Evolutionary conservation across 257 asterid genomes (phyloP), one percentile per base, ranked within the genome.

Genomic region (Euphrasia confusa): DNA sequence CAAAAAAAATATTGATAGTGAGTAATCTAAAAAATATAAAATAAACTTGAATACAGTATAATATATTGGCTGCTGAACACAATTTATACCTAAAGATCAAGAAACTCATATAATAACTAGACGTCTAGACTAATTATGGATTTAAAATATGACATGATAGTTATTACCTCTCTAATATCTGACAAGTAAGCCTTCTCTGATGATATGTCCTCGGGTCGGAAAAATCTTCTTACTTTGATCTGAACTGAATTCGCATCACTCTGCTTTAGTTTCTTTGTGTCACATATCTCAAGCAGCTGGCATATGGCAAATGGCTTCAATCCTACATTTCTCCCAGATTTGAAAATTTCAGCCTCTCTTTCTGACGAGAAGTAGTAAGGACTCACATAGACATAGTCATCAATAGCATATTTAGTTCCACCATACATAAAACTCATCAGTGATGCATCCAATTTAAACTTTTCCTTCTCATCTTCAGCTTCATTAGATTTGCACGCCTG

Each of bases 241-340:
- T 40, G 58, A 47, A 81, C 75, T 58, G 87, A 82, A 56, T 44
- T 66, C 50, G 79, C 66, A 53, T 79, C 83, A 58, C 60, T 59
- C 61, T 69, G 64, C 66, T 80, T 79, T 52, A 80, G 57, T 67
- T 77, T 71, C 73, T 82, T 76, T 42, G 40, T 69, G 15, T 73
- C 78, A 63, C 80, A 61, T 65, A 92, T 76, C 73, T 84, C 94
- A 60, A 87, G 83, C 70, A 92, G 71, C 74, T 89, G 96, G 70
- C 96, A 86, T 50, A 92, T 62, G 54, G 70, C 85, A 73, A 81
- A 79, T 27, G 96, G 86, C 81, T 75, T 89, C 72, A 92, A 70
- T 33, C 99, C 97, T 55, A 92, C 97, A 77, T 92, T 92, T 77
- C 90, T 86, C 57, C 97, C 96, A 32, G 89, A 79, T 78, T 89